Evolutionary conservation across 2,329 filamentous ascomycete species (phyloP).

Genomic region (Metarhizium humberi): DNA sequence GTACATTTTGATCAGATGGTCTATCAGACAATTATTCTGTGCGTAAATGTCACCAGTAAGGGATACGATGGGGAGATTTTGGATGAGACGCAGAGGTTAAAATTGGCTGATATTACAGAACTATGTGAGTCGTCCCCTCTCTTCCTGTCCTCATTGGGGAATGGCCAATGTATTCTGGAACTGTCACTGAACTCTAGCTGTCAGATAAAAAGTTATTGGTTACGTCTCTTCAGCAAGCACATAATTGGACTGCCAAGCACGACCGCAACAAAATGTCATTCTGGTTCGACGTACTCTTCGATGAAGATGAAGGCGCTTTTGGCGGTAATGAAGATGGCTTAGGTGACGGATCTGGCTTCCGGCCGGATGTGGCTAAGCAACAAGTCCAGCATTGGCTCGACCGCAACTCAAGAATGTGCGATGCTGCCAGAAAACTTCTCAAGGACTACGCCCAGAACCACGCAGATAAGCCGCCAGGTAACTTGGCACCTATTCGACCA

Average conservation of each 20-base stretch:
- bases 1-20: conserved; percentile 58
- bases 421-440: conserved; percentile 43
- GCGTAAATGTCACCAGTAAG: conserved; percentile 58
- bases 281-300: conserved; percentile 57
- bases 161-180: background rate
- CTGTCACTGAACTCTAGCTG: conserved; percentile 2
- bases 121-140: conserved; percentile 38
- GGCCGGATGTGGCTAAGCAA: conserved; percentile 46
- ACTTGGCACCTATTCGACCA: conserved; percentile 39
- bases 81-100: conserved; percentile 46
- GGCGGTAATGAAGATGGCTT: conserved; percentile 41
- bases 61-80: conserved; percentile 56
- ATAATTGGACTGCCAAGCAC: conserved; percentile 62
- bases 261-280: conserved; percentile 63
- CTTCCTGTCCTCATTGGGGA: background rate
- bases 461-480: conserved; percentile 38
- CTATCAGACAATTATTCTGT: conserved; percentile 55
- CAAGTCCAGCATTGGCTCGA: conserved; percentile 56
- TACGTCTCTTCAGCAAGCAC: conserved; percentile 55
- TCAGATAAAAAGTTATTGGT: conserved; percentile 58
- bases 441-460: conserved; percentile 44
- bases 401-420: conserved; percentile 50
- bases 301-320: conserved; percentile 42
- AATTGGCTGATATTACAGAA: conserved; percentile 54
- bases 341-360: conserved; percentile 43